A percentile compares a stretch with the other conserved stretches of the same genome.
Conservation (phyloP, 2,329 filamentous ascomycete genomes). For the Ophiostoma sp. region DNA sequence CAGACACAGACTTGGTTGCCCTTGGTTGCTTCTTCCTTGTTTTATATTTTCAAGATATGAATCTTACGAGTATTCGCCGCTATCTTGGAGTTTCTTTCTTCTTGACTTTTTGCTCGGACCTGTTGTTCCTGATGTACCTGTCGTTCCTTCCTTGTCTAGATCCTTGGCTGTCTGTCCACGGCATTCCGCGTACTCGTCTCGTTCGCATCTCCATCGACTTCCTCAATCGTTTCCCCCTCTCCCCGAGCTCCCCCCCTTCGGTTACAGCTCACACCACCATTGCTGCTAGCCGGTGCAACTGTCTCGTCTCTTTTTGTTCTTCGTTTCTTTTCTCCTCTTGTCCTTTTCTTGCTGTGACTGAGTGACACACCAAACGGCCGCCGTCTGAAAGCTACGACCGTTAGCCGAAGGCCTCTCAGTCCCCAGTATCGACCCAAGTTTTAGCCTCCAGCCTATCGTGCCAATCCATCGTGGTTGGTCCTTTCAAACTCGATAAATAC, state of each 20-base stretch:
- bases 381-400: neutral
- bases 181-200: neutral
- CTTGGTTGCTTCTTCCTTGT: neutral
- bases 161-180: neutral
- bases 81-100: neutral
- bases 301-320: neutral
- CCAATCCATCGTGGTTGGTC: neutral
- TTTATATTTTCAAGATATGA: neutral
- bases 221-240: neutral
- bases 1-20: neutral
- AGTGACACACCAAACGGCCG: constrained; percentile 5
- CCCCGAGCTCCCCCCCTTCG: constrained; percentile 1
- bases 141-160: neutral
- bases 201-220: constrained; percentile 3
- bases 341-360: neutral
- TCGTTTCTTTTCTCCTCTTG: neutral
- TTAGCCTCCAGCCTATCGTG: neutral
- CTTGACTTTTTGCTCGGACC: neutral
- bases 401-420: neutral
- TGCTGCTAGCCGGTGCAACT: neutral
- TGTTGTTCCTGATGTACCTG: neutral
- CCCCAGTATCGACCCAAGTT: neutral
- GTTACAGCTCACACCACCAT: neutral
- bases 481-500: neutral
- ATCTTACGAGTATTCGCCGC: neutral